Conservation (phyloP, 2,329 filamentous ascomycete species). For the Hypoxylon sp. region DNA sequence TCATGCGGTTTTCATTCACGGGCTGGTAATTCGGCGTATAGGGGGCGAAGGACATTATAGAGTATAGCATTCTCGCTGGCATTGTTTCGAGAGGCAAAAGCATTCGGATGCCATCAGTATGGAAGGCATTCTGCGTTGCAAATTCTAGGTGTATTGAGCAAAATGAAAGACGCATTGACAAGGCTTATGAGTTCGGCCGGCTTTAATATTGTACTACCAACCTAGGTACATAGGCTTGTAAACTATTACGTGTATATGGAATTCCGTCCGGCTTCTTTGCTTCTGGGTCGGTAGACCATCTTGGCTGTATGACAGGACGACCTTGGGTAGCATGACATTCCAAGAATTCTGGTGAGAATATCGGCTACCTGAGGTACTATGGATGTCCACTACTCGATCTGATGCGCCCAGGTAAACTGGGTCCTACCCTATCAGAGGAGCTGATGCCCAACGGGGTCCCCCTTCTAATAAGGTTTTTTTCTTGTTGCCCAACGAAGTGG, state of each 20-base stretch:
- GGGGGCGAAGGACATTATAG: constrained; percentile 33
- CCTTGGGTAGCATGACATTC: background rate
- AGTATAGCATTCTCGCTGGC: constrained; percentile 36
- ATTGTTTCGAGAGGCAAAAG: constrained; percentile 23
- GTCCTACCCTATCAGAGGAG: constrained; percentile 13
- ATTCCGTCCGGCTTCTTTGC: background rate
- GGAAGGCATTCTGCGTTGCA: constrained; percentile 20
- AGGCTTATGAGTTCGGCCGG: constrained; percentile 5
- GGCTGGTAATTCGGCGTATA: constrained; percentile 24
- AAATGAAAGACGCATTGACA: constrained; percentile 19
- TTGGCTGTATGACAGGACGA: background rate
- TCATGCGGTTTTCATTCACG: background rate
- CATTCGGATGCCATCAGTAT: constrained; percentile 22
- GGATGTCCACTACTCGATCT: background rate
- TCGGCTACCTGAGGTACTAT: background rate
- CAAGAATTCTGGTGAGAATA: background rate
- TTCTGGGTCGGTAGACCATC: background rate
- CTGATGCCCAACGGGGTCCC: constrained; percentile 37
- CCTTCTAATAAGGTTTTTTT: constrained; percentile 24
- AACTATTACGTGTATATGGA: background rate
- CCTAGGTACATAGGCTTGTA: background rate
- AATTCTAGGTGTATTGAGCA: constrained; percentile 1
- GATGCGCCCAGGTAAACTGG: constrained; percentile 4
- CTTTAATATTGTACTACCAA: constrained; percentile 4
- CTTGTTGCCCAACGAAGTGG: constrained; percentile 33